Evolutionary conservation across 208 protist species (phyloP), one percentile per base, ranked within the genome.

Genomic region (Blastocrithidia nonstop): DNA sequence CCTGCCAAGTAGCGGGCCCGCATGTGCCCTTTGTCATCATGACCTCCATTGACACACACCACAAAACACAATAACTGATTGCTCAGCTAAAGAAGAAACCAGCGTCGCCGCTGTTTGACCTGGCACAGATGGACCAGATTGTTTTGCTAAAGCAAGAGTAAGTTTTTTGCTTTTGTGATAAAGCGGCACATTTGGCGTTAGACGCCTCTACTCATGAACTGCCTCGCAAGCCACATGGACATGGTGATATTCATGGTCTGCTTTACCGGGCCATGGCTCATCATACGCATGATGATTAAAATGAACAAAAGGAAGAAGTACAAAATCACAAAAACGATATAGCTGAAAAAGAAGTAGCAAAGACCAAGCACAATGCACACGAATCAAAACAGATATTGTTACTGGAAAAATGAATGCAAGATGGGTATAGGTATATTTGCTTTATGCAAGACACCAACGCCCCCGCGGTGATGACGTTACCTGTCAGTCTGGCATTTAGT

Each of bases 371-470:
- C 23, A 17, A 28, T 16, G 21, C 40, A 51, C 36, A 40, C 29
- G 29, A 11, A n/a, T 35, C 29, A 35, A 35, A 11, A 35, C 11
- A 11, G n/a, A n/a, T n/a, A n/a, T 35, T 35, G 29, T 35, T n/a
- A 23, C 9, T 78, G 16, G 58, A 86, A 15, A 26, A 42, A 3
- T 87, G 75, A 81, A 25, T 56, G 9, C 32, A 50, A 17, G 35
- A 62, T 15, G 82, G 79, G 20, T 70, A 71, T 50, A 47, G 58
- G 52, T 87, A 79, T 26, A 63, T 97, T 22, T 55, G 66, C 36
- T 95, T 97, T 43, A 69, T 96, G n/a, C 93, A 97, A 60, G 93
- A 97, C 66, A 97, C 93, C 4, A 95, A 96, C 59, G 83, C 69
- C 0, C 43, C 65, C 1, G 67, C 71, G 6, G 71, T 76, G 28